A percentile compares a stretch with the other conserved stretches of the same genome.
Evolutionary conservation across 768 basidiomycete species (phyloP).

Genomic region (Psilocybe cubensis): DNA sequence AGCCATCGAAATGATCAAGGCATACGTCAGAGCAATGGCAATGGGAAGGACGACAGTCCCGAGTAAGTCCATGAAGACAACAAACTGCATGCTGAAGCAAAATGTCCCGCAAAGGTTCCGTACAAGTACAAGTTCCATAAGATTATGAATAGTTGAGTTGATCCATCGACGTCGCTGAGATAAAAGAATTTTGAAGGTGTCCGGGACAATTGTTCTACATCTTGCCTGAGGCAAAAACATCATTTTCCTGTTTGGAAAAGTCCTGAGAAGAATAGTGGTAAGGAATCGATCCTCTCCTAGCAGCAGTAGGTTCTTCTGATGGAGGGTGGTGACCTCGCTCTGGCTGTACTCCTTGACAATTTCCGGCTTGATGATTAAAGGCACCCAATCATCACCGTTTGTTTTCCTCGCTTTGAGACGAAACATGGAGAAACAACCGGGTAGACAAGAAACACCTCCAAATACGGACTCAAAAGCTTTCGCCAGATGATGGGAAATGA

Average conservation of each 20-base stretch:
- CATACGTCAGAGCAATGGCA: constrained; percentile 89
- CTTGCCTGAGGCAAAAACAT: constrained; percentile 97
- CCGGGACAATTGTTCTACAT: constrained; percentile 95
- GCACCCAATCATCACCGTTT: constrained; percentile 95
- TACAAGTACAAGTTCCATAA: constrained; percentile 98
- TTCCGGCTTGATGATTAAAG: constrained; percentile 94
- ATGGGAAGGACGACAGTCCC: constrained; percentile 93
- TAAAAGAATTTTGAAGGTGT: constrained; percentile 89
- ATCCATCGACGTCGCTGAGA: constrained; percentile 99
- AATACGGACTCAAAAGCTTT: constrained; percentile 99
- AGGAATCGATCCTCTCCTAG: constrained; percentile 99
- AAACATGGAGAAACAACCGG: constrained; percentile 99
- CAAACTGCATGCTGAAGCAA: constrained; percentile 99
- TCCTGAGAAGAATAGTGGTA: constrained; percentile 93
- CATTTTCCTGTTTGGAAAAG: constrained; percentile 99
- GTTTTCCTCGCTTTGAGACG: constrained; percentile 90
- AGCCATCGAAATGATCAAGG: constrained; percentile 81
- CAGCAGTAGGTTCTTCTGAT: constrained; percentile 96
- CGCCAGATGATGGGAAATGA: constrained; percentile 97
- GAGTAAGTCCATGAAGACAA: constrained; percentile 96
- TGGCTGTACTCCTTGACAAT: constrained; percentile 98
- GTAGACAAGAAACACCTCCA: constrained; percentile 98
- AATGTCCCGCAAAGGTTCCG: constrained; percentile 98
- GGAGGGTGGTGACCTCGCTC: constrained; percentile 88
- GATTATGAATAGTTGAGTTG: constrained; percentile 98